Base-by-base conservation (phyloP, 371 early-diverging fungal species). In the Lichtheimia hyalospora region DNA sequence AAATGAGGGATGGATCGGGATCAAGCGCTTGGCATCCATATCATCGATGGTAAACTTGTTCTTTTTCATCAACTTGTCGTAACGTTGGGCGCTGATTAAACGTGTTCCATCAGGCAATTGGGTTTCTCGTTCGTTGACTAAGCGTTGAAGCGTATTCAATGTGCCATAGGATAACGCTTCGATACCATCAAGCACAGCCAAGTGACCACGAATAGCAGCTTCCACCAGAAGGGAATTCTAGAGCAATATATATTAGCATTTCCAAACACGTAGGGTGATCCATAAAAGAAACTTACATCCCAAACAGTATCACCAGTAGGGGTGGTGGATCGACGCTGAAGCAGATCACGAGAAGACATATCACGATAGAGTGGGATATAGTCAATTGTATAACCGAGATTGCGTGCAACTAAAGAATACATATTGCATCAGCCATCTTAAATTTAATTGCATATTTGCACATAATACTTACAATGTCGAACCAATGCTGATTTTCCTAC, bases 261-360 rank as follows among this genome's bases (percentile, higher is more conserved):
- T 52, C 3, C 23, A n/a, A 52, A 34, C 6, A 51, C 6, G 16
- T 34, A 34, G 23, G n/a, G n/a, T n/a, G n/a, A n/a, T 10, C 13
- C 21, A 20, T 23, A 7, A 52, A 34, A 14, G 20, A 39, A 7
- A 52, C 49, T 50, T 68, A 68, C 68, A 57, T 86, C 86, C 87
- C 89, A 87, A 14, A 86, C 71, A 2, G 94, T 93, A 39, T 92
- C 90, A 52, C 94, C 94, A 5, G 79, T 66, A 28, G 79, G 73
- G 0, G 87, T 85, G 1, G 93, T 93, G 42, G 84, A 78, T 43
- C 94, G 82, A 44, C 91, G 83, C 57, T 93, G 92, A n/a, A 93
- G 73, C 5, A 93, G 74, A 65, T 93, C 94, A 12, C 92, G 81
- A 4, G 91, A 85, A n/a, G 90, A 89, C 91, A 93, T 91, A 57